Evolutionary conservation across 1,139 yeast species (phyloP).

Genomic region (Protomyces lactucae-debilis): DNA sequence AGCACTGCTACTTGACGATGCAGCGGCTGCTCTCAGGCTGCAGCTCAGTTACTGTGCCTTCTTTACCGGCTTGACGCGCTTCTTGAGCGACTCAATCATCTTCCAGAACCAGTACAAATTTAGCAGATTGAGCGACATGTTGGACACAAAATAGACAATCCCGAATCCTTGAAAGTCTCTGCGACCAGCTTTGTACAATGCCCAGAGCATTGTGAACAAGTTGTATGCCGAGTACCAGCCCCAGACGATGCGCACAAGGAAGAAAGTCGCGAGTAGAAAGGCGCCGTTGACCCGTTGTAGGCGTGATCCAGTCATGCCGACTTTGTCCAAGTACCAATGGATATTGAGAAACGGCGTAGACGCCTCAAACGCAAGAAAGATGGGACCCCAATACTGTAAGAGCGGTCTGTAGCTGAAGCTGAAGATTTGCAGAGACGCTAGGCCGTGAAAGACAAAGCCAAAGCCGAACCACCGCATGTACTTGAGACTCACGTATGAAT

Average conservation of each 20-base stretch:
- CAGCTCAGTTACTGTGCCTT: not conserved
- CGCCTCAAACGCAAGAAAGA: constrained; percentile 77
- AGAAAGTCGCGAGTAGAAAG: constrained; percentile 62
- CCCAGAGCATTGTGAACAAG: constrained; percentile 36
- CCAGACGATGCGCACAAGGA: constrained; percentile 74
- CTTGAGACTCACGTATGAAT: constrained; percentile 57
- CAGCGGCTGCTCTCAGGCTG: too few relatives aligned
- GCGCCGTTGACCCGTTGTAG: constrained; percentile 65
- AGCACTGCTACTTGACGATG: too few relatives aligned
- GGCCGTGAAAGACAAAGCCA: constrained; percentile 81
- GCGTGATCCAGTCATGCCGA: constrained; percentile 28
- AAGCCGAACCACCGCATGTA: constrained; percentile 66
- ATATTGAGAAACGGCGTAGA: constrained; percentile 90
- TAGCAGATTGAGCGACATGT: constrained; percentile 59
- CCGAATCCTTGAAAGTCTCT: constrained; percentile 43
- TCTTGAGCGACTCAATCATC: constrained; percentile 67
- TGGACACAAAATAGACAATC: constrained; percentile 53
- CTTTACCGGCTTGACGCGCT: constrained; percentile 19
- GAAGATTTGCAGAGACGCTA: constrained; percentile 75
- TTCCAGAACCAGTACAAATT: constrained; percentile 64
- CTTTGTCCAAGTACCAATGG: constrained; percentile 42
- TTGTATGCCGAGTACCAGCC: constrained; percentile 68
- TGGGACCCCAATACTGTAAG: constrained; percentile 76
- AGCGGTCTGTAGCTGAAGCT: constrained; percentile 59
- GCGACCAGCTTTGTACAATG: not conserved